Evolutionary conservation across 768 basidiomycete species (phyloP).

Genomic region (Lactarius sanguifluus): DNA sequence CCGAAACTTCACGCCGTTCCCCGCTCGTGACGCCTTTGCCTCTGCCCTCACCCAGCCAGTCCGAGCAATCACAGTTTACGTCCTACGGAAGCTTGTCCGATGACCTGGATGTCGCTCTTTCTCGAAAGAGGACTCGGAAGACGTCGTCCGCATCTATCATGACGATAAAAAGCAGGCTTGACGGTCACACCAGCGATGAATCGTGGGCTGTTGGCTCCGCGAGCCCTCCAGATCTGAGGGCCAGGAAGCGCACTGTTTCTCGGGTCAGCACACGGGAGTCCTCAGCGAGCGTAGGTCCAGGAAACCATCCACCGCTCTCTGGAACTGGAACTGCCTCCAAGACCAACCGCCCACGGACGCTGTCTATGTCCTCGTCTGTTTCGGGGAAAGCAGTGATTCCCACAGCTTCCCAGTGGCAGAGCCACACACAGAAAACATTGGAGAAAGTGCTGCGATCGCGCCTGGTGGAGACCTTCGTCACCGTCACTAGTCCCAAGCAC

Average conservation of each 20-base stretch:
- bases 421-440: conserved; percentile 65
- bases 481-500: conserved; percentile 44
- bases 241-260: conserved; percentile 42
- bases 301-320: conserved; percentile 22
- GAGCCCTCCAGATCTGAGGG: conserved; percentile 36
- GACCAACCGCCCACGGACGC: conserved; percentile 20
- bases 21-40: conserved; percentile 72
- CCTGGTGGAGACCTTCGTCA: conserved; percentile 75
- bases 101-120: conserved; percentile 63
- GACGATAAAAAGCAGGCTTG: conserved; percentile 49
- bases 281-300: conserved; percentile 15
- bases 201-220: conserved; percentile 35
- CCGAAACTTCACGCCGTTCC: conserved; percentile 82
- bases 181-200: conserved; percentile 41
- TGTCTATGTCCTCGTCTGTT: conserved; percentile 19
- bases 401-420: conserved; percentile 44
- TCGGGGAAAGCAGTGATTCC: conserved; percentile 25
- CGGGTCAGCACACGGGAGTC: conserved; percentile 35
- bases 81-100: conserved; percentile 60
- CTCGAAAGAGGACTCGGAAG: conserved; percentile 58
- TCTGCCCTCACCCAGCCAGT: conserved; percentile 70
- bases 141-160: conserved; percentile 58
- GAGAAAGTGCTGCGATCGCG: conserved; percentile 72
- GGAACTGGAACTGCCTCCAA: conserved; percentile 10
- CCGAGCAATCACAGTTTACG: conserved; percentile 59